These are phyloP conservation scores for Alternaria arborescens DNA, from an alignment of 2,329 filamentous ascomycete genomes.

Conservation along the genomic window DNA sequence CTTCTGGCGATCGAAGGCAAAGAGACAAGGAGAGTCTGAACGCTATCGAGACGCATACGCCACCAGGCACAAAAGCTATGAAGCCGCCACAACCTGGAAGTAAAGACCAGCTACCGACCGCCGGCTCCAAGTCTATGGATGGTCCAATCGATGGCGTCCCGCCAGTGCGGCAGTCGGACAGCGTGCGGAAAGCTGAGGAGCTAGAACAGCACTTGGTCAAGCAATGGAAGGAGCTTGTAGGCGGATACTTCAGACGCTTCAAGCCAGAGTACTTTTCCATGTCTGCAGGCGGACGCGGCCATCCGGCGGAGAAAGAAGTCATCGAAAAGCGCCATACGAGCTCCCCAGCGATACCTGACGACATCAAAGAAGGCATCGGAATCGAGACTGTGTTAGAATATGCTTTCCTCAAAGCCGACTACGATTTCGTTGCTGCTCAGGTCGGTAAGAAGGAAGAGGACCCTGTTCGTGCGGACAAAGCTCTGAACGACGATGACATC, in stretches of 20 bases:
- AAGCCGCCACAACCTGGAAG: conserved; percentile 43
- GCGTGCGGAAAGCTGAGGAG: conserved; percentile 68
- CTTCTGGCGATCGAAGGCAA: conserved; percentile 32
- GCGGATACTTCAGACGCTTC: conserved; percentile 94
- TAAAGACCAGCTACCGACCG: conserved; percentile 32
- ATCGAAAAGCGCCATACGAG: conserved; percentile 35
- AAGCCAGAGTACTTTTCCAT: conserved; percentile 78
- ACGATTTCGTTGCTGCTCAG: conserved; percentile 92
- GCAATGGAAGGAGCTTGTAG: conserved; percentile 83
- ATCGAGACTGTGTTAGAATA: conserved; percentile 86
- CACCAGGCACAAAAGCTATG: conserved; percentile 52
- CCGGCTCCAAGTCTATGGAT: conserved; percentile 35
- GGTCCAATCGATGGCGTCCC: conserved; percentile 36
- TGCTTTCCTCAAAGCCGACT: conserved; percentile 90
- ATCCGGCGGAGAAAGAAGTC: conserved; percentile 45
- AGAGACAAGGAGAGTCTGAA: conserved; percentile 52
- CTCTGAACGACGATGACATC: conserved; percentile 85
- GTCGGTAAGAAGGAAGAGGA: conserved; percentile 80
- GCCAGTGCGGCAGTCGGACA: conserved; percentile 51
- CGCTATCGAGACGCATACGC: conserved; percentile 60
- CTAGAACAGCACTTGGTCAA: conserved; percentile 76
- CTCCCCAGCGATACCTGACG: conserved; percentile 32
- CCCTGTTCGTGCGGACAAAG: conserved; percentile 73
- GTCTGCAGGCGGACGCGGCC: conserved; percentile 49
- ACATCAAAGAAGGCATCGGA: conserved; percentile 59